Evolutionary conservation across 371 early-diverging fungal genomes (phyloP), one percentile per base, ranked within the genome.

Genomic region (Coelomomyces lativittatus): DNA sequence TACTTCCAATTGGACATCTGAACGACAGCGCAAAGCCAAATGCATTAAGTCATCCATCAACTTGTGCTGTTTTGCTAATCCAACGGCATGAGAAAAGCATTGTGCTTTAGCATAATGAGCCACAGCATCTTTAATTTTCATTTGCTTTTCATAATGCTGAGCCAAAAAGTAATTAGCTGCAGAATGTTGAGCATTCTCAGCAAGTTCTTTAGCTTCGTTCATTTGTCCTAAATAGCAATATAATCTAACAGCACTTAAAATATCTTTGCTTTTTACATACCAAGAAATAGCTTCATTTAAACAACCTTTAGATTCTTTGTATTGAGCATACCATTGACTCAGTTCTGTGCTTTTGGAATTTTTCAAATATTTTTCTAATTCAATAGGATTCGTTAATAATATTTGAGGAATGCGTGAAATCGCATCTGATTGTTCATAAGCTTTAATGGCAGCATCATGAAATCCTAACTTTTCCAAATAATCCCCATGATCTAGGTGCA

Each of bases 241-340:
- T 10, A 70, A 43, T 11, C 69, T 51, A 15, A 66, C 67, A 36
- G 57, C 50, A 4, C 65, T 58, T 10, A 62, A 49, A 5, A 50
- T 39, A 41, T 70, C 71, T 7, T 52, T 56, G 7, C 54, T 47
- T 25, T 44, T 38, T 17, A 56, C 56, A 51, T 70, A 70, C 44
- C 55, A 56, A 41, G 55, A 59, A 15, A 61, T 21, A 2, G 70
- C 67, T 10, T 51, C 54, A 1, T 35, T 43, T 26, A 48, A 44
- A 39, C 64, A 55, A 12, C 58, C 59, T 3, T 58, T 46, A 6
- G 54, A 53, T 47, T 70, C 70, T 29, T 55, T 53, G 44, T 58
- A 64, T 50, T 70, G 68, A 7, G 63, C 70, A 60, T 59, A 64
- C 68, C 68, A 70, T 32, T 55, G 55, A 23, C 54, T 58, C 12